Conservation (phyloP, 2,329 filamentous ascomycete species). For the Podosphaera fusca region DNA sequence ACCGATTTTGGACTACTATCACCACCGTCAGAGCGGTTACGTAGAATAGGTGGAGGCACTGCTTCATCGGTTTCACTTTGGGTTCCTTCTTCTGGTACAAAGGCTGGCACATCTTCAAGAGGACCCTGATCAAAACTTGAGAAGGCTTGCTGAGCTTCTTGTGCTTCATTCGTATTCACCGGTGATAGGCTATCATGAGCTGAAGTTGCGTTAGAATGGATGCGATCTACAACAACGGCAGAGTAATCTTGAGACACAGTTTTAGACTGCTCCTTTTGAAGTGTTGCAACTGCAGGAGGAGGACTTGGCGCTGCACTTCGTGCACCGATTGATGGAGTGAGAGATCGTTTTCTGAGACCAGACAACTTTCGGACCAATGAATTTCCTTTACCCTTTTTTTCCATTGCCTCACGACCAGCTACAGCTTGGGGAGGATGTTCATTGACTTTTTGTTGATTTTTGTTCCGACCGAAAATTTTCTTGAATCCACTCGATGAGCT, state of each 20-base stretch:
- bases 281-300: background rate
- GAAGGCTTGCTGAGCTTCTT: constrained; percentile 36
- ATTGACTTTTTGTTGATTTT: constrained; percentile 31
- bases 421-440: constrained; percentile 30
- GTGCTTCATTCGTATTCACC: constrained; percentile 33
- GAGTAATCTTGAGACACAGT: constrained; percentile 10
- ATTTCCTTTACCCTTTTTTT: constrained; percentile 5
- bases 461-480: constrained; percentile 41
- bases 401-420: constrained; percentile 15
- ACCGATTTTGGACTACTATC: constrained; percentile 17
- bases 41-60: constrained; percentile 12
- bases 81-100: constrained; percentile 29
- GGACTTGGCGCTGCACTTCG: constrained; percentile 3
- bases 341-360: constrained; percentile 19
- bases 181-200: constrained; percentile 29
- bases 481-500: constrained; percentile 26
- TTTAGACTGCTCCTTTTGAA: background rate
- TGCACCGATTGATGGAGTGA: constrained; percentile 4
- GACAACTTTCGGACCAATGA: constrained; percentile 19
- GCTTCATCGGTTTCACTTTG: constrained; percentile 15
- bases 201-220: constrained; percentile 23
- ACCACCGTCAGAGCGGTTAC: constrained; percentile 15
- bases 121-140: constrained; percentile 72
- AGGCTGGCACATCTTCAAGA: constrained; percentile 65
- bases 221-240: constrained; percentile 14